Evolutionary conservation across 169 alveolate genomes (phyloP).

Genomic region (Eimeria tenella): DNA sequence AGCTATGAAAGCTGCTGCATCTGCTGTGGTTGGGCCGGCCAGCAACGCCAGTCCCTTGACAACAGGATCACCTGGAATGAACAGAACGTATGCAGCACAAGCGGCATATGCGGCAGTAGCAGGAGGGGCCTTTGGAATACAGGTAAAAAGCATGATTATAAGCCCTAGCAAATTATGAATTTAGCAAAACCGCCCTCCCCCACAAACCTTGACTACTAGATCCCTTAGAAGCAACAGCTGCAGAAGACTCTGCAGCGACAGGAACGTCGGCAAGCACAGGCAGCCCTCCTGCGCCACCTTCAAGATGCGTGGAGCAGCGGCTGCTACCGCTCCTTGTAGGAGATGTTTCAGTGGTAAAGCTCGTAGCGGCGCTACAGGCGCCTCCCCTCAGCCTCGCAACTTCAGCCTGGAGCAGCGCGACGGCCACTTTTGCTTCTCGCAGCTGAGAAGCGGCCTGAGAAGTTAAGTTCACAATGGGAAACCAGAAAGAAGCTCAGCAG

Average conservation of each 20-base stretch:
- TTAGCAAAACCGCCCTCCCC: no score
- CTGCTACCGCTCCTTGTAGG: slow-evolving; percentile 50
- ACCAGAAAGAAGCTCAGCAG: background rate
- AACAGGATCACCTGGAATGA: slow-evolving; percentile 15
- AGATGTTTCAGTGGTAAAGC: slow-evolving; percentile 7
- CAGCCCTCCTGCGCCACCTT: background rate
- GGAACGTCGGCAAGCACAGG: slow-evolving; percentile 6
- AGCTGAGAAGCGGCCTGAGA: slow-evolving; percentile 32
- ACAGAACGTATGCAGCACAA: background rate
- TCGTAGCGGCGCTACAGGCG: background rate
- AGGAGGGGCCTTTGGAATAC: no score
- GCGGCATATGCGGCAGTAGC: no score
- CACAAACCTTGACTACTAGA: background rate
- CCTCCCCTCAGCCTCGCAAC: background rate
- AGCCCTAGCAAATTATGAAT: background rate
- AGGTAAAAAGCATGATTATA: background rate
- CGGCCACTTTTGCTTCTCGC: background rate
- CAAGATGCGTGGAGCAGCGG: slow-evolving; percentile 29
- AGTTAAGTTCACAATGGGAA: background rate
- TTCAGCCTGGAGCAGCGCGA: slow-evolving; percentile 50
- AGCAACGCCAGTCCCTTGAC: background rate
- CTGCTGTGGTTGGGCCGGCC: background rate
- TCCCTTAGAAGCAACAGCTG: background rate
- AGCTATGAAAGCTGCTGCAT: background rate
- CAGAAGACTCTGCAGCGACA: background rate